Base-by-base conservation (phyloP, 2,329 filamentous ascomycete genomes). In the Fusarium dimerum region DNA sequence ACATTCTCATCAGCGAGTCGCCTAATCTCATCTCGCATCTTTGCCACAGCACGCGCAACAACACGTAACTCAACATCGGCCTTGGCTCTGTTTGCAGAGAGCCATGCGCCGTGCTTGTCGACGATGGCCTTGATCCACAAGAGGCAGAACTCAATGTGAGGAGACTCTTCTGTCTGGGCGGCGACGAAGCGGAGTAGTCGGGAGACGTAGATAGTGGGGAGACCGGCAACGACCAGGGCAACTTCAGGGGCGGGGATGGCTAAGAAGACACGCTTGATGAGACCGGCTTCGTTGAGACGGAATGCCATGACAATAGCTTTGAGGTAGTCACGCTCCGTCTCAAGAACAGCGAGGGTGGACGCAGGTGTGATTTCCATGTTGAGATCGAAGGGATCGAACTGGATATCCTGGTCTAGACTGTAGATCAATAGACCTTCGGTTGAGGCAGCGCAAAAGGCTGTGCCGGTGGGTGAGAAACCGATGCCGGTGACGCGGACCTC, bases 221-320 rank as follows among this genome's bases (percentile, higher is more conserved):
- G 76, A 32, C 88, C 84, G 47, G 84, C 85, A 20, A 96, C 89
- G 1, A 96, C 86, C 9, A 96, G 83, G 1, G 82, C 68, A 43
- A 97, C 89, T 60, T 93, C 88, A 2, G 78, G 72, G 40, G 87
- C 79, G 1, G 94, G 92, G 20, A 93, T 87, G 2, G 84, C 82
- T 72, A 95, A 88, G 74, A 96, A 97, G 16, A 97, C 90, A 48
- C 86, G 85, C 63, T 89, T 88, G 56, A 97, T 85, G 43, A 99
- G 79, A 18, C 86, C 84, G 5, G 85, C 81, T 70, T 96, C 90
- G 73, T 96, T 97, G 52, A 99, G 85, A 6, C 95, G 88, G 80
- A 99, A 99, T 2, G 92, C 89, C 94, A 99, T 99, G 58, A 97
- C 86, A 6, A 99, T 78, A 1, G 94, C 93, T 73, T 94, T 96